A percentile compares a stretch with the other conserved stretches of the same genome.
phyloP scores from a whole-genome alignment of 768 basidiomycete genomes.

The Trametes cinnabarina region DNA sequence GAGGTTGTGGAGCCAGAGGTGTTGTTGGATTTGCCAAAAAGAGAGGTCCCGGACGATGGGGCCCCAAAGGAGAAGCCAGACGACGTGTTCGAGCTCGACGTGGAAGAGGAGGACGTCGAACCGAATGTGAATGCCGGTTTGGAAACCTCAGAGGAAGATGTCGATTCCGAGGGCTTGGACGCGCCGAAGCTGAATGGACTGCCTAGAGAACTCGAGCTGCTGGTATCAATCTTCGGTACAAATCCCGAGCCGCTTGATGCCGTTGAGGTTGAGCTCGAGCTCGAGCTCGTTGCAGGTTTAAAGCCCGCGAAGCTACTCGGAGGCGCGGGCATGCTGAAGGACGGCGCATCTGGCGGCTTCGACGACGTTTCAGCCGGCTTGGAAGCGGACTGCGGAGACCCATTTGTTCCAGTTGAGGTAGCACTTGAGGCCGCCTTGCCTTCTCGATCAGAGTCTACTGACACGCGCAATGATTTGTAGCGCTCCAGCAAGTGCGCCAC shows the following conservation, averaged over 20 bases:
- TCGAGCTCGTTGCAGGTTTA: constrained; percentile 27
- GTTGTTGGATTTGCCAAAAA: not conserved
- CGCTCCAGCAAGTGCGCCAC: constrained; percentile 51
- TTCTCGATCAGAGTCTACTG: constrained; percentile 58
- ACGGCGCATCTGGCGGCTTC: not conserved
- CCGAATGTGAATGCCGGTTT: constrained; percentile 33
- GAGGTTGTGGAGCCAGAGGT: constrained; percentile 2
- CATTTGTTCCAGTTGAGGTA: not conserved
- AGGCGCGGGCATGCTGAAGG: constrained; percentile 36
- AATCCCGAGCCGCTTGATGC: constrained; percentile 6
- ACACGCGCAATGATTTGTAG: constrained; percentile 56
- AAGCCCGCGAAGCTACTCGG: constrained; percentile 40
- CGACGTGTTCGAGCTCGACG: constrained; percentile 8
- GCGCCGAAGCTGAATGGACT: constrained; percentile 16
- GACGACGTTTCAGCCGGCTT: not conserved
- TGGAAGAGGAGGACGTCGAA: constrained; percentile 1
- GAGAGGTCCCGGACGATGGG: not conserved
- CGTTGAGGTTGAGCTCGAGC: not conserved
- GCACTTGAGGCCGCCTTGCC: constrained; percentile 10
- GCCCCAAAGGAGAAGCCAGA: constrained; percentile 9
- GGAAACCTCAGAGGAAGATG: constrained; percentile 20
- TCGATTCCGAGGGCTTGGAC: not conserved
- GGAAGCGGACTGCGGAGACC: not conserved
- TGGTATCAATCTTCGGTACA: constrained; percentile 4
- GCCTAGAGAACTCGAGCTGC: constrained; percentile 3